Conservation (phyloP, 2,329 filamentous ascomycete genomes). For the Penicillium digitatum region DNA sequence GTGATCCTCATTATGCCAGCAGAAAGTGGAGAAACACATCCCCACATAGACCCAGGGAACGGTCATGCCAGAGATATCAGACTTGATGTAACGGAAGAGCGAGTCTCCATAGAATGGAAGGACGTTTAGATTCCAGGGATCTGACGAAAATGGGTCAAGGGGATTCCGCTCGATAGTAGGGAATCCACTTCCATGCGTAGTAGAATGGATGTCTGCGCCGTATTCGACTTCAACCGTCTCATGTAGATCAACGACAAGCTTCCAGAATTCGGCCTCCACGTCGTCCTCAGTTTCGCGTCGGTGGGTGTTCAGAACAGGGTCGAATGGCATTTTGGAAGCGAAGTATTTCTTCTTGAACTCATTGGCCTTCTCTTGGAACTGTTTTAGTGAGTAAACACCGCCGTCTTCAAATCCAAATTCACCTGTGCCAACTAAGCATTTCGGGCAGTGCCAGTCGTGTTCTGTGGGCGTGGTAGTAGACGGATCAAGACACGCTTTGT, state of each 20-base stretch:
- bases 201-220: slow-evolving; percentile 95
- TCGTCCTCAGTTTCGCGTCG: slow-evolving; percentile 87
- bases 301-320: slow-evolving; percentile 75
- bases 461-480: slow-evolving; percentile 73
- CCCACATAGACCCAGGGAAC: slow-evolving; percentile 98
- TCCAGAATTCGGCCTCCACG: slow-evolving; percentile 95
- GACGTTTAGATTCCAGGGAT: slow-evolving; percentile 94
- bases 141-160: slow-evolving; percentile 76
- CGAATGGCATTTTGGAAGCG: slow-evolving; percentile 80
- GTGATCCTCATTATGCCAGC: slow-evolving; percentile 98
- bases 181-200: slow-evolving; percentile 94
- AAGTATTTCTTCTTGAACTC: slow-evolving; percentile 96
- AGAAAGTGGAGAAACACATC: slow-evolving; percentile 99
- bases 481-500: slow-evolving; percentile 84
- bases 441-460: slow-evolving; percentile 90
- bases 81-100: slow-evolving; percentile 94
- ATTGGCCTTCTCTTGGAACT: slow-evolving; percentile 93
- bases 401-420: slow-evolving; percentile 98
- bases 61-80: slow-evolving; percentile 98
- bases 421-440: slow-evolving; percentile 90
- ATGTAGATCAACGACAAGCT: slow-evolving; percentile 85
- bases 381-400: slow-evolving; percentile 86
- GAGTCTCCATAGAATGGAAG: slow-evolving; percentile 87
- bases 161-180: slow-evolving; percentile 91
- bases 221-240: slow-evolving; percentile 98